Base-by-base conservation (phyloP, 2,329 filamentous ascomycete genomes). In the Helminthosporium solani region DNA sequence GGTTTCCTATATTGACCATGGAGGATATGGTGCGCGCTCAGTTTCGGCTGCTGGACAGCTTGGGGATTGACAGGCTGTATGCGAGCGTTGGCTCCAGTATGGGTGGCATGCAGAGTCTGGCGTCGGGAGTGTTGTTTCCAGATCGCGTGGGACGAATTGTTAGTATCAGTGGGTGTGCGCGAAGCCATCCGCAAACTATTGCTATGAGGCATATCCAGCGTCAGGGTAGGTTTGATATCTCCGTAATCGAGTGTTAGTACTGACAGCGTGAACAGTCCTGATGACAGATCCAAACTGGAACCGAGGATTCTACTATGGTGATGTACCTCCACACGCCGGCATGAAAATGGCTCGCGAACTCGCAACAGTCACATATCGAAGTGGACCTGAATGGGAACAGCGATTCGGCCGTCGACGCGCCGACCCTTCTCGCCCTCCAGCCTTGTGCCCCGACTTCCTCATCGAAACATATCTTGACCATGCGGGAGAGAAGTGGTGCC, bases 271-370 rank as follows among this genome's bases (percentile, higher is more conserved):
- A 14, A 33, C 44, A 74, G 94, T 96, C 1, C 80, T 99, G 38
- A 97, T 99, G 91, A 96, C 96, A 87, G 94, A 99, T 63, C 90
- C 91, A 2, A 90, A 95, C 63, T 99, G 94, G 94, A 88, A 89
- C 57, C 84, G 94, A 28, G 94, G 94, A 2, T 95, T 92, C 74
- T 97, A 97, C 76, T 82, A 81, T 53, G 86, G 85, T 62, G 75
- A 78, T 33, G 84, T 99, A 6, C 94, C 94, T 2, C 94, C 94
- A 0, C 94, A 99, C 64, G 85, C 88, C 0, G 94, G 94, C 40
- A 97, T 99, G 92, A 99, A 99, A 73, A 85, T 99, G 6, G 92
- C 94, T 0, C 85, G 94, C 48, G 89, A 99, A 73, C 99, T 99
- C 60, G 94, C 94, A 14, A 99, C 94, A 1, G 91, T 99, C 37